Evolutionary conservation across 2,329 filamentous ascomycete genomes (phyloP).

Genomic region (Cladosporium sp.): DNA sequence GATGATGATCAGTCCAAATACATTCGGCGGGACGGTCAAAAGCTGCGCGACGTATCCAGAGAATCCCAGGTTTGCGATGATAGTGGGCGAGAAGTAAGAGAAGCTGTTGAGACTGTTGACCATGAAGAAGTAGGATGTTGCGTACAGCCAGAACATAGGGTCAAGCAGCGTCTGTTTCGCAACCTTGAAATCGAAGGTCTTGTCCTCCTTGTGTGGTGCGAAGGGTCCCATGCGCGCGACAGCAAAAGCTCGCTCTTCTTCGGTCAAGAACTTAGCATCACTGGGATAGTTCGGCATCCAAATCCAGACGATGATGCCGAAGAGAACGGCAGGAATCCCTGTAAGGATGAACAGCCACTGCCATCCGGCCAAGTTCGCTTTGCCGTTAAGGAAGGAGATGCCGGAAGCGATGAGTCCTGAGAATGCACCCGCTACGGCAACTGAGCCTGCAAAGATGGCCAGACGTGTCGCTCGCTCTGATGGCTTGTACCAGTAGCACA

Average conservation of each 20-base stretch:
- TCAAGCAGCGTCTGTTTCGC: slow-evolving; percentile 42
- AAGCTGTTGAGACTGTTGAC: slow-evolving; percentile 52
- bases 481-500: slow-evolving; percentile 50
- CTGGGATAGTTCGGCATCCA: slow-evolving; percentile 57
- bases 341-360: slow-evolving; percentile 30
- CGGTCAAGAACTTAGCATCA: slow-evolving; percentile 53
- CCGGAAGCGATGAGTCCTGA: slow-evolving; percentile 49
- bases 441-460: slow-evolving; percentile 22
- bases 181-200: slow-evolving; percentile 28
- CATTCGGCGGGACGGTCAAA: slow-evolving; percentile 41
- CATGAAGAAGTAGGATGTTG: slow-evolving; percentile 26
- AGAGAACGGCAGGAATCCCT: slow-evolving; percentile 31
- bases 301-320: slow-evolving; percentile 40
- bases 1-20: slow-evolving; percentile 21
- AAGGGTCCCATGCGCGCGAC: slow-evolving; percentile 35
- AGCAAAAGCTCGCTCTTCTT: slow-evolving; percentile 38
- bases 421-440: slow-evolving; percentile 48
- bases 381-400: slow-evolving; percentile 33
- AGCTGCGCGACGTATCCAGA: slow-evolving; percentile 38
- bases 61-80: slow-evolving; percentile 44
- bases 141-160: slow-evolving; percentile 43
- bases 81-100: slow-evolving; percentile 54
- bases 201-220: slow-evolving; percentile 16
- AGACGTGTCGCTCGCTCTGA: slow-evolving; percentile 33
- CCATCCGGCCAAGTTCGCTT: slow-evolving; percentile 15